A percentile compares a stretch with the other conserved stretches of the same genome.
Evolutionary conservation across 208 protist genomes (phyloP).

Genomic region (Wallacemonas sp.): DNA sequence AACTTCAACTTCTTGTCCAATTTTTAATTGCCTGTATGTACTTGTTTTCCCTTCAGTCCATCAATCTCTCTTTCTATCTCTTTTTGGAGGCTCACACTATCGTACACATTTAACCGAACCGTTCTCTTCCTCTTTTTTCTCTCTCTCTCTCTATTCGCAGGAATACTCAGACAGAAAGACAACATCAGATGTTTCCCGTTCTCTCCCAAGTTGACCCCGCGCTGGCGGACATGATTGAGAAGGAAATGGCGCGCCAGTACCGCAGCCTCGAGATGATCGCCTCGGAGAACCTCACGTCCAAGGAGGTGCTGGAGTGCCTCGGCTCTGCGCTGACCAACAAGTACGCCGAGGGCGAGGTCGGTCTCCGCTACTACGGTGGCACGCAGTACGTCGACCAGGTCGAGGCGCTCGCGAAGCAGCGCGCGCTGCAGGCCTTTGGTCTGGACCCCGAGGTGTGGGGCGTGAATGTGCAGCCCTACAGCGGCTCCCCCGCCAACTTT

Average conservation of each 20-base stretch:
- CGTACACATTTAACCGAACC: neutral
- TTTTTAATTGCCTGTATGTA: too few species aligned
- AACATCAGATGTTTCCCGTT: constrained; percentile 24
- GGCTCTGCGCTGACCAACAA: constrained; percentile 99
- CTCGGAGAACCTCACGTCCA: constrained; percentile 98
- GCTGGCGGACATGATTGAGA: constrained; percentile 79
- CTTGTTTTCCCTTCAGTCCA: too few species aligned
- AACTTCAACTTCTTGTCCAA: too few species aligned
- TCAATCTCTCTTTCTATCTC: too few species aligned
- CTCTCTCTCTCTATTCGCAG: neutral
- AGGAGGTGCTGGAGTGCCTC: constrained; percentile 96
- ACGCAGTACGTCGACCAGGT: constrained; percentile 98
- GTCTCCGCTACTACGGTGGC: constrained; percentile 98
- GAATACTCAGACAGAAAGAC: neutral
- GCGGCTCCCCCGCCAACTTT: constrained; percentile 98
- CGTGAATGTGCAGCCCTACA: constrained; percentile 99
- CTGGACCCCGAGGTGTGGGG: constrained; percentile 96
- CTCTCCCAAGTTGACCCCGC: constrained; percentile 78
- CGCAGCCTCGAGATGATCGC: constrained; percentile 92
- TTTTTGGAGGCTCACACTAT: too few species aligned
- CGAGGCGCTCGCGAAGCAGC: constrained; percentile 92
- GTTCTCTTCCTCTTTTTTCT: too few species aligned
- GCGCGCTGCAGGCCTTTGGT: constrained; percentile 95
- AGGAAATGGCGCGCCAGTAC: constrained; percentile 88
- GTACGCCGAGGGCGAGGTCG: constrained; percentile 98